Percentiles rank a stretch among this genome's conserved stretches.
These are phyloP conservation scores for Pythium oligandrum DNA, from an alignment of 352 stramenopile species.

Conservation along the genomic window DNA sequence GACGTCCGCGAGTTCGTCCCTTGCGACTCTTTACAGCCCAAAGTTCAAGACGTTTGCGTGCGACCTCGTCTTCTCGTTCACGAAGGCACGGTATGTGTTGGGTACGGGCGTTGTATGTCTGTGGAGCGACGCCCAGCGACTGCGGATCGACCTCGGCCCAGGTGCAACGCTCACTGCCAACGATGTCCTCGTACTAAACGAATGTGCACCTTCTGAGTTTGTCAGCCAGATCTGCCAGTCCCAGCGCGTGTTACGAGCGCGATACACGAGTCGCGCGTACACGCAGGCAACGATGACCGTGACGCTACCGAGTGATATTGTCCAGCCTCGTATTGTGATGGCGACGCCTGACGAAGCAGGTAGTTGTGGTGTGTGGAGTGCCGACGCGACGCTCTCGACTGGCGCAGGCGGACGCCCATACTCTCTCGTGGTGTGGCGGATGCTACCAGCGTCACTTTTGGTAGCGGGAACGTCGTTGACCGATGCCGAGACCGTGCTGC, in stretches of 20 bases:
- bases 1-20: constrained; percentile 4
- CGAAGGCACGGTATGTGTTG: constrained; percentile 27
- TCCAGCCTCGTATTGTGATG: constrained; percentile 37
- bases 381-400: constrained; percentile 50
- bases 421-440: constrained; percentile 33
- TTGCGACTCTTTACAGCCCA: constrained; percentile 23
- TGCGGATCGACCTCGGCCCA: constrained; percentile 43
- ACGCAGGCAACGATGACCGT: constrained; percentile 43
- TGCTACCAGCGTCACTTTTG: constrained; percentile 5
- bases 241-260: constrained; percentile 35
- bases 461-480: no score
- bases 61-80: constrained; percentile 41
- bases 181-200: constrained; percentile 46
- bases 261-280: constrained; percentile 47
- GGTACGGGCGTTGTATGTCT: constrained; percentile 32
- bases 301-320: constrained; percentile 20
- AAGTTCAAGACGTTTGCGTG: constrained; percentile 41
- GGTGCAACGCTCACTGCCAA: constrained; percentile 33
- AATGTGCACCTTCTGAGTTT: constrained; percentile 32
- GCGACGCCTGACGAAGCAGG: constrained; percentile 47
- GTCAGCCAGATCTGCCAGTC: constrained; percentile 44
- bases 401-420: constrained; percentile 50
- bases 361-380: constrained; percentile 47
- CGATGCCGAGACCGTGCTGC: no score
- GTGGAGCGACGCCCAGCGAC: constrained; percentile 44